Base-by-base conservation (phyloP, 139 green algal genomes). In the Chlamydomonas sp. region DNA sequence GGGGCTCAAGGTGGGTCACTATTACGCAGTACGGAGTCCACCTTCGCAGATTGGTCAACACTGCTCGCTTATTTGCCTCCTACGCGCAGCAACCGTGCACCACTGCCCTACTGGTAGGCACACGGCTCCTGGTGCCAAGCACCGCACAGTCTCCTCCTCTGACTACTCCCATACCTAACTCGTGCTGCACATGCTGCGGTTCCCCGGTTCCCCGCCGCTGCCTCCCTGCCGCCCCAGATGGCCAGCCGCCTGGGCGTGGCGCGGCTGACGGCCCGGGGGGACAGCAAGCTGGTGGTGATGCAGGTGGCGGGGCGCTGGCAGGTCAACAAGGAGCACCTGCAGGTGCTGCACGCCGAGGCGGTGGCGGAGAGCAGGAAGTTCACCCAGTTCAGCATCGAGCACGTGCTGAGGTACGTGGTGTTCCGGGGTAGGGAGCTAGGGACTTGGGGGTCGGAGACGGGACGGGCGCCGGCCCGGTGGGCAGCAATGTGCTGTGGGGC, bases 211-310 rank as follows among this genome's bases (percentile, higher is more conserved):
- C 31, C 31, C 31, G 31, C 31, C 31, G 31, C 31, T 49, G 31
- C 31, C 31, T 15, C 49, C 73, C 1, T 6, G 9, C 74, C 74
- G 10, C 3, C 10, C 7, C 72, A 88, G 83, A 76, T 88, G 73
- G 83, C 83, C 8, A 31, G 63, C 58, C 63, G 74, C 8, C 49
- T 88, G 74, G 83, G 83, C 49, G 74, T 88, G 5, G 18, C 14
- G 5, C 73, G 31, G 2, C 18, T 88, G 63, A 20, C 49, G 58
- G 74, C 74, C 5, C 49, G 76, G 74, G 83, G 83, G 8, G 83
- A 88, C 83, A 77, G 63, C 73, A 81, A 82, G 83, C 63, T 88
- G 73, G 83, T 88, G 83, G 73, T 81, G 62, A 15, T 61, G 73
- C 83, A 88, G 73, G 83, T 88, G 74, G 5, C 4, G 62, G 83